Percentiles rank a stretch among this genome's conserved stretches.
Conservation (phyloP, 225 moss, liverwort and hornwort genomes). For the Antitrichia curtipendula region DNA sequence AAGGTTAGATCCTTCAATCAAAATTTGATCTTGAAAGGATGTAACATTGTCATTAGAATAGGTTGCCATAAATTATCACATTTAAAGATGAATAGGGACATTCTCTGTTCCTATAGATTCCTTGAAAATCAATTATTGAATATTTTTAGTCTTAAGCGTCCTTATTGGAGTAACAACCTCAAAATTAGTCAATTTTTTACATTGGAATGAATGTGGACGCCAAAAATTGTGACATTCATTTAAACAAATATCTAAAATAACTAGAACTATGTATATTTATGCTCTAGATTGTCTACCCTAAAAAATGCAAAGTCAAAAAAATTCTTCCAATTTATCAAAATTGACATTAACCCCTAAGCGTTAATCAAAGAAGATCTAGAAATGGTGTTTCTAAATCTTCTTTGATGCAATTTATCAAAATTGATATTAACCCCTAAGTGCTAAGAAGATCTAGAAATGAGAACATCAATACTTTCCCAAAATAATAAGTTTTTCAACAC, state of each 20-base stretch:
- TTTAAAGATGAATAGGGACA: neutral
- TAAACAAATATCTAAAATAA: too few species aligned
- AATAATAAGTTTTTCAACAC: too few species aligned
- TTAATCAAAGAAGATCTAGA: too few species aligned
- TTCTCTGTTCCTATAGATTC: accelerated
- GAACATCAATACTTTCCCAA: too few species aligned
- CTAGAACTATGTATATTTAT: neutral
- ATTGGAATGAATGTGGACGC: accelerated
- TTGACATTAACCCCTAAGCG: too few species aligned
- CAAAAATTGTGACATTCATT: neutral
- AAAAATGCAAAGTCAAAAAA: too few species aligned
- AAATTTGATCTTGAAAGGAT: accelerated
- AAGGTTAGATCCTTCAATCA: constrained; percentile 12
- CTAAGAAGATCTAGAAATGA: too few species aligned
- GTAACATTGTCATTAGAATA: neutral
- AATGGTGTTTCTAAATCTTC: too few species aligned
- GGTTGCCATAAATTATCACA: neutral
- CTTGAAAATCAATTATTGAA: neutral
- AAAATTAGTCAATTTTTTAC: neutral
- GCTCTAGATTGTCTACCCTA: accelerated
- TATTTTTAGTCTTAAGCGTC: accelerated
- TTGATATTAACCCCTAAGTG: too few species aligned
- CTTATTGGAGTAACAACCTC: accelerated
- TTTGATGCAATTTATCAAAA: too few species aligned
- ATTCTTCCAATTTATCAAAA: accelerated